Evolutionary conservation across 139 green algal species (phyloP).

Genomic region (Tetraselmis striata): DNA sequence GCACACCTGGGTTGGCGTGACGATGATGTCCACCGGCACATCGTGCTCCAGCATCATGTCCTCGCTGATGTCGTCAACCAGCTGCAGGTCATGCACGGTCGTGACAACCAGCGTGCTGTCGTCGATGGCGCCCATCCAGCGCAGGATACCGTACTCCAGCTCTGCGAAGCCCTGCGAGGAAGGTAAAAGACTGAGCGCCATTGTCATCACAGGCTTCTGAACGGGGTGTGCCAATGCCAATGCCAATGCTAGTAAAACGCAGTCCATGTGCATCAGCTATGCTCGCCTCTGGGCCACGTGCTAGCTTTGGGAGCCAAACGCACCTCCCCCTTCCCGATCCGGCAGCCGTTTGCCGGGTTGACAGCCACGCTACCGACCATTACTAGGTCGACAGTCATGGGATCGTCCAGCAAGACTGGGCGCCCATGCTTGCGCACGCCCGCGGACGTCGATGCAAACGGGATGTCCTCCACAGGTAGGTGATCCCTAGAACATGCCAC

Average conservation of each 20-base stretch:
- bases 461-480: background rate
- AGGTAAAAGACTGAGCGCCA: background rate
- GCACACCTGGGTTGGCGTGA: conserved; percentile 66
- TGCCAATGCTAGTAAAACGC: too few relatives aligned
- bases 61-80: conserved; percentile 38
- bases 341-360: conserved; percentile 20
- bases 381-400: conserved; percentile 29
- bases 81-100: conserved; percentile 22
- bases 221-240: background rate
- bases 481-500: background rate
- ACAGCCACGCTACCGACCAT: conserved; percentile 35
- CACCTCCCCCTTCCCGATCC: conserved; percentile 28
- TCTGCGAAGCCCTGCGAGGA: conserved; percentile 62
- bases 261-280: too few relatives aligned
- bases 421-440: conserved; percentile 20
- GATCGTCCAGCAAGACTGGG: conserved; percentile 12
- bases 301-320: too few relatives aligned
- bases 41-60: conserved; percentile 49
- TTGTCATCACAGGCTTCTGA: background rate
- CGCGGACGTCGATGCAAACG: conserved; percentile 1
- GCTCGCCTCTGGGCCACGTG: too few relatives aligned
- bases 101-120: conserved; percentile 60
- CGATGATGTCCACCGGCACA: conserved; percentile 70
- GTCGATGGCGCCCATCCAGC: conserved; percentile 67
- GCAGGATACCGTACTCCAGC: conserved; percentile 73